phyloP scores from a whole-genome alignment of 2,329 filamentous ascomycete genomes.

The Phialemoniopsis sp. region DNA sequence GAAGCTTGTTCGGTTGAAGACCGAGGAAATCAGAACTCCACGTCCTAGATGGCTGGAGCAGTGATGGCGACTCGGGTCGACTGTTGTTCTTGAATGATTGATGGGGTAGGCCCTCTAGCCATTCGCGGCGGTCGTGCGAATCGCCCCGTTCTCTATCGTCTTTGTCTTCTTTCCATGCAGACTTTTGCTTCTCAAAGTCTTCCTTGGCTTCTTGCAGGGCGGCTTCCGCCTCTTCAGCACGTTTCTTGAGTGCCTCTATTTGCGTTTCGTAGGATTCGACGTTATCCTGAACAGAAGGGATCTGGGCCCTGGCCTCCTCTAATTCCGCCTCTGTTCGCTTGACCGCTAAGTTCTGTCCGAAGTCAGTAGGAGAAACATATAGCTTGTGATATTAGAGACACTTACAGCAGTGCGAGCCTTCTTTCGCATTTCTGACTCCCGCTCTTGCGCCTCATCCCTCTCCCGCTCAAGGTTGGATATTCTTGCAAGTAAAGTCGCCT shows the following conservation, averaged over 20 bases:
- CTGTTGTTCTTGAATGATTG: conserved; percentile 40
- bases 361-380: not conserved
- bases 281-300: conserved; percentile 63
- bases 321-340: conserved; percentile 78
- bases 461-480: conserved; percentile 81
- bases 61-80: conserved; percentile 49
- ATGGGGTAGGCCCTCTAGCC: conserved; percentile 46
- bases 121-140: conserved; percentile 38
- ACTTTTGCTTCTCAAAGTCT: conserved; percentile 46
- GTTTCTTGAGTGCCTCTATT: conserved; percentile 57
- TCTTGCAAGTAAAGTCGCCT: conserved; percentile 76
- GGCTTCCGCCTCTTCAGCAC: conserved; percentile 62
- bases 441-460: conserved; percentile 76
- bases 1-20: conserved; percentile 35
- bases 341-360: conserved; percentile 1
- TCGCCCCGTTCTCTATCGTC: conserved; percentile 5
- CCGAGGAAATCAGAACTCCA: conserved; percentile 52
- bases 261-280: conserved; percentile 55
- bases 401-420: conserved; percentile 83
- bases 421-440: conserved; percentile 82
- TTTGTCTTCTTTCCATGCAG: conserved; percentile 23
- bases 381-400: conserved; percentile 7
- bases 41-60: conserved; percentile 43
- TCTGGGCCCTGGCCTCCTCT: conserved; percentile 61
- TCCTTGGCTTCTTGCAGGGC: conserved; percentile 52